Percentiles rank a stretch among this genome's conserved stretches.
Evolutionary conservation across 331 rosid species (phyloP).

Genomic region (Quercus phellos): DNA sequence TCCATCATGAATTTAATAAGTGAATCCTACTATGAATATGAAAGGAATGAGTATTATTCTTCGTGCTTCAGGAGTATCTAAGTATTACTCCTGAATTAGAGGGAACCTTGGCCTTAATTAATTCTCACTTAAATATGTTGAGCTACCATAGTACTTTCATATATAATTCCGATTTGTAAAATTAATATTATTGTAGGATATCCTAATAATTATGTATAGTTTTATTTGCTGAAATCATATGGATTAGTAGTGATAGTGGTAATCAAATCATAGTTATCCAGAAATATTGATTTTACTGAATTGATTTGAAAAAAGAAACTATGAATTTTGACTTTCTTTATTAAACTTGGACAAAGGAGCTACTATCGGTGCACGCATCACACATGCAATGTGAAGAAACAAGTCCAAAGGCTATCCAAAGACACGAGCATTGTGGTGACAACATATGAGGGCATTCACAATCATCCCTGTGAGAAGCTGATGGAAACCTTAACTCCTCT

Average conservation of each 20-base stretch:
- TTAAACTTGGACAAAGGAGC: slow-evolving; percentile 45
- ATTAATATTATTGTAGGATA: background rate
- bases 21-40: too few relatives aligned
- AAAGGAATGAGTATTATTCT: too few relatives aligned
- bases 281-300: background rate
- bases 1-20: too few relatives aligned
- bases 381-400: slow-evolving; percentile 98
- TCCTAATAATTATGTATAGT: background rate
- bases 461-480: slow-evolving; percentile 92
- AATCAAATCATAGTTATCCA: background rate
- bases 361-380: slow-evolving; percentile 94
- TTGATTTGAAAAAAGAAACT: background rate
- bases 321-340: background rate
- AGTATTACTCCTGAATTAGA: too few relatives aligned
- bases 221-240: background rate
- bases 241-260: background rate
- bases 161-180: too few relatives aligned
- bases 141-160: too few relatives aligned
- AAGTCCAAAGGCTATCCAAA: slow-evolving; percentile 84
- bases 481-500: slow-evolving; percentile 96
- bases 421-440: slow-evolving; percentile 93
- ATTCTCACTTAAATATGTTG: too few relatives aligned
- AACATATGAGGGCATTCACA: slow-evolving; percentile 90
- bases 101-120: too few relatives aligned
- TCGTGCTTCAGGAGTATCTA: rapidly evolving